Conservation (phyloP, 768 basidiomycete genomes). For the Agrocybe chaxingu region DNA sequence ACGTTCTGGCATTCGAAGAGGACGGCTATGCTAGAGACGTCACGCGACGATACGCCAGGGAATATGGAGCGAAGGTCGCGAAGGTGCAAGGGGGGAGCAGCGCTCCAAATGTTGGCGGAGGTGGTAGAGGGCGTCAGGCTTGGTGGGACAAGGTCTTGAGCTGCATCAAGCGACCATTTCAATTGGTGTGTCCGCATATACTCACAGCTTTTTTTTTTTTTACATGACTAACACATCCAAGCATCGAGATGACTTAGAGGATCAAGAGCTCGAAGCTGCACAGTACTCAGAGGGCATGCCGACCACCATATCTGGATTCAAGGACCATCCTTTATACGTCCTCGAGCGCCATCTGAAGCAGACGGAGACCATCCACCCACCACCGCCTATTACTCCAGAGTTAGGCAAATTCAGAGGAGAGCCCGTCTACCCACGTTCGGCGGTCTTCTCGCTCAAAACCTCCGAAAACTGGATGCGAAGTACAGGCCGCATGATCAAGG, state of each 20-base stretch:
- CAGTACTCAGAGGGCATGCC: slow-evolving; percentile 93
- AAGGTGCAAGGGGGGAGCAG: slow-evolving; percentile 67
- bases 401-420: slow-evolving; percentile 93
- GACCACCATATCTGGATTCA: slow-evolving; percentile 85
- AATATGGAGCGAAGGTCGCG: slow-evolving; percentile 76
- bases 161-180: slow-evolving; percentile 70
- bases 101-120: slow-evolving; percentile 31
- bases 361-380: slow-evolving; percentile 81
- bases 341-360: slow-evolving; percentile 85
- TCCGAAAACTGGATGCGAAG: slow-evolving; percentile 93
- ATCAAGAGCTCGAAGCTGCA: slow-evolving; percentile 76
- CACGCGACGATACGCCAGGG: slow-evolving; percentile 82
- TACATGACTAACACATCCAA: slow-evolving; percentile 25
- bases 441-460: slow-evolving; percentile 84
- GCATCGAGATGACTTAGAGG: slow-evolving; percentile 92
- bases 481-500: slow-evolving; percentile 67
- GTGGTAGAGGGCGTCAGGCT: slow-evolving; percentile 62
- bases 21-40: slow-evolving; percentile 92
- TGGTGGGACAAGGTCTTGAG: slow-evolving; percentile 84
- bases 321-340: slow-evolving; percentile 89
- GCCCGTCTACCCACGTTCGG: slow-evolving; percentile 82
- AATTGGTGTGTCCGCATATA: slow-evolving; percentile 53
- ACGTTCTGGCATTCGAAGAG: slow-evolving; percentile 93
- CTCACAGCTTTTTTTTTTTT: slow-evolving; percentile 4
- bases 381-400: slow-evolving; percentile 56